Conservation (phyloP, 2,329 filamentous ascomycete species). For the Knufia petricola region DNA sequence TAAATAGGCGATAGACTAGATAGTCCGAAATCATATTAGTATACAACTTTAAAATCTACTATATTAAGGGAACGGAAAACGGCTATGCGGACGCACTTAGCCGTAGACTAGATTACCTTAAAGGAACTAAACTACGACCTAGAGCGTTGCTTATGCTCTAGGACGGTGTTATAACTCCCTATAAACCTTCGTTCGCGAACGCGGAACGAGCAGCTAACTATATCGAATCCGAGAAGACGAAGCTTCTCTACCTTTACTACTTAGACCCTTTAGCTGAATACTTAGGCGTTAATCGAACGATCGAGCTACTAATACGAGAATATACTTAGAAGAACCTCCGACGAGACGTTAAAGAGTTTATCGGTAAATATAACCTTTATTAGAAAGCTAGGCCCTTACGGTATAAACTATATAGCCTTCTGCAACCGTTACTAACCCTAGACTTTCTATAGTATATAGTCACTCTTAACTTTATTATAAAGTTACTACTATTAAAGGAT, state of each 20-base stretch:
- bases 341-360: constrained; percentile 10
- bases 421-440: constrained; percentile 8
- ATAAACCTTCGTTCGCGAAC: not conserved
- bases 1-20: no score
- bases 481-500: constrained; percentile 7
- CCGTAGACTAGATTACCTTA: constrained; percentile 11
- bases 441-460: constrained; percentile 14
- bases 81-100: no score
- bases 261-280: constrained; percentile 5
- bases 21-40: not conserved
- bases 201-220: not conserved
- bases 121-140: not conserved
- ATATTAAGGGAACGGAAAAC: no score
- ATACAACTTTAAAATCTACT: not conserved
- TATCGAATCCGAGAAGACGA: not conserved
- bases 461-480: constrained; percentile 10
- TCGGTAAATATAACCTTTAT: constrained; percentile 11
- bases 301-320: constrained; percentile 12
- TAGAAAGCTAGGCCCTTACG: constrained; percentile 9
- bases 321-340: constrained; percentile 10
- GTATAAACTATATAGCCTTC: constrained; percentile 12
- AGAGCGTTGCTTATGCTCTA: not conserved
- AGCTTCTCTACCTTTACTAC: constrained; percentile 8
- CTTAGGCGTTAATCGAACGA: constrained; percentile 10
- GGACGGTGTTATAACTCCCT: constrained; percentile 2